Conservation (phyloP, 2,329 filamentous ascomycete genomes). For the Diaporthe vaccinii region DNA sequence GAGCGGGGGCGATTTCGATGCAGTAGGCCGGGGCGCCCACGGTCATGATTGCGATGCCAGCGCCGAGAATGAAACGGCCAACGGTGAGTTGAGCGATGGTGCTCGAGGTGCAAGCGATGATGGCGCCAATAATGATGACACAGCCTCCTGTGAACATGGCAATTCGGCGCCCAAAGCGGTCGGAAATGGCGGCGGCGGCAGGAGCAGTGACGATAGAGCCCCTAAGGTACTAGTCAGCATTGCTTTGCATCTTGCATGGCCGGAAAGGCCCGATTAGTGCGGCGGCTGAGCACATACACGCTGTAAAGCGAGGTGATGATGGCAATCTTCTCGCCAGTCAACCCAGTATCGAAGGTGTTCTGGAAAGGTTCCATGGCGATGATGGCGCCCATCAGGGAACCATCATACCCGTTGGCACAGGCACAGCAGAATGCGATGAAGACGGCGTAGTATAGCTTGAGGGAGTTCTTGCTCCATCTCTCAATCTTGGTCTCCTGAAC, state of each 20-base stretch:
- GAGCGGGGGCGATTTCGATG: conserved; percentile 62
- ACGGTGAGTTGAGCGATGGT: conserved; percentile 58
- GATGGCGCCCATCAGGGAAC: conserved; percentile 60
- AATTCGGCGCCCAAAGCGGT: conserved; percentile 58
- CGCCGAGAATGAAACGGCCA: conserved; percentile 61
- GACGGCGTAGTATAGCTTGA: conserved; percentile 59
- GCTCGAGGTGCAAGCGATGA: conserved; percentile 56
- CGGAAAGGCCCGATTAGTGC: background rate
- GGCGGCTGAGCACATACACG: conserved; percentile 53
- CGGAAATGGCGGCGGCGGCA: conserved; percentile 59
- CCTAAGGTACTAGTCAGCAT: conserved; percentile 45
- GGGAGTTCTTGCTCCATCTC: conserved; percentile 56
- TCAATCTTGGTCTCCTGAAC: conserved; percentile 61
- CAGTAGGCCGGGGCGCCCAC: conserved; percentile 63
- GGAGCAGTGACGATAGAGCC: conserved; percentile 57
- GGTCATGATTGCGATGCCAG: conserved; percentile 62
- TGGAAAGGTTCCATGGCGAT: conserved; percentile 60
- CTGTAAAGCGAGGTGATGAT: conserved; percentile 62
- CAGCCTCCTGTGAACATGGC: conserved; percentile 60
- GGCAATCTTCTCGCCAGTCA: conserved; percentile 55
- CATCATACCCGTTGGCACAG: conserved; percentile 64
- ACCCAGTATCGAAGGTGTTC: conserved; percentile 54
- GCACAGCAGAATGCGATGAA: conserved; percentile 61
- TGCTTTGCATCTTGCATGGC: background rate
- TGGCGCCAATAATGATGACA: conserved; percentile 60